Evolutionary conservation across 495 filamentous ascomycete genomes (phyloP).

Genomic region (Thermothielavioides terrestris): DNA sequence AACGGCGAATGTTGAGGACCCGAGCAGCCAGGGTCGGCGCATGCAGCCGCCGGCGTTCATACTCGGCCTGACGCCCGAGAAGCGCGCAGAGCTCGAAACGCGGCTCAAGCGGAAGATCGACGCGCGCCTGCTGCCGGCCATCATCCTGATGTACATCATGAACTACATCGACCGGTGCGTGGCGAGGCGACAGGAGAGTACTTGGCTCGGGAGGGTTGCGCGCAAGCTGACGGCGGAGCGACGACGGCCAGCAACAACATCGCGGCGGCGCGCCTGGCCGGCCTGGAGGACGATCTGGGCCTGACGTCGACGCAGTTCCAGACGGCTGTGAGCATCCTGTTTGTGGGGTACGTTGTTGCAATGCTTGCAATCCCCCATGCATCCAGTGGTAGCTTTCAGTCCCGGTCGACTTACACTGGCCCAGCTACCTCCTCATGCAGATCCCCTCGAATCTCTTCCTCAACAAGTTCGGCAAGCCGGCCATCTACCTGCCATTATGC

Average conservation of each 20-base stretch:
- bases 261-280: constrained; percentile 43
- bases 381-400: too few relatives aligned
- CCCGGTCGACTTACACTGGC: constrained; percentile 10
- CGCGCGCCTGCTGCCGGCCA: constrained; percentile 50
- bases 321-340: constrained; percentile 59
- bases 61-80: constrained; percentile 36
- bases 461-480: constrained; percentile 51
- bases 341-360: constrained; percentile 53
- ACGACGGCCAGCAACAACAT: constrained; percentile 38
- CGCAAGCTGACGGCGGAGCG: neutral
- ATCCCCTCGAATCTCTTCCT: constrained; percentile 54
- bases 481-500: constrained; percentile 53
- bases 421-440: constrained; percentile 49
- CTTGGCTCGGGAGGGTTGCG: too few relatives aligned
- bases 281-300: constrained; percentile 39
- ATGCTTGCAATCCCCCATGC: neutral
- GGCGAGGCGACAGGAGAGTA: too few relatives aligned
- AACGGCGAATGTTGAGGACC: constrained; percentile 9
- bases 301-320: constrained; percentile 43
- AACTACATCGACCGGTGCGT: constrained; percentile 65
- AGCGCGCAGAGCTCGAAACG: constrained; percentile 39
- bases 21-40: neutral
- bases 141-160: constrained; percentile 54
- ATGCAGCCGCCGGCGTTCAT: constrained; percentile 42
- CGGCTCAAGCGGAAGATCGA: constrained; percentile 58